phyloP scores from a whole-genome alignment of 2,329 filamentous ascomycete species.

The Aspergillus melleus region DNA sequence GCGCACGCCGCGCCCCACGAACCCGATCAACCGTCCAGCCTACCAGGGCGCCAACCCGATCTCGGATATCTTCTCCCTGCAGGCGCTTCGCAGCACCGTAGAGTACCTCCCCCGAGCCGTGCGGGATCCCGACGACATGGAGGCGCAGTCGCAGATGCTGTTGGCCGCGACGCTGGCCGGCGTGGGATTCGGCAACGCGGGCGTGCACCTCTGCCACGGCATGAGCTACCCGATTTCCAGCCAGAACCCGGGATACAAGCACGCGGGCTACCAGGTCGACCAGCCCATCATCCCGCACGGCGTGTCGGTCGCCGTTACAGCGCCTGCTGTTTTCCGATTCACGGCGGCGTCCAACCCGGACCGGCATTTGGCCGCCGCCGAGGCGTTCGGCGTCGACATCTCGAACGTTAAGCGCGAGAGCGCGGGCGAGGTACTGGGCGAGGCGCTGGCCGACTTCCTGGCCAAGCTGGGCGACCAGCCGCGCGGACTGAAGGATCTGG shows the following conservation, averaged over 20 bases:
- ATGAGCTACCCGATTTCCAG: constrained; percentile 98
- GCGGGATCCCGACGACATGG: constrained; percentile 81
- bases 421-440: constrained; percentile 82
- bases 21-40: constrained; percentile 86
- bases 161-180: constrained; percentile 91
- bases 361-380: constrained; percentile 83
- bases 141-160: constrained; percentile 94
- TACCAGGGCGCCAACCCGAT: constrained; percentile 99
- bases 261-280: constrained; percentile 78
- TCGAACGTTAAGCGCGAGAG: constrained; percentile 83
- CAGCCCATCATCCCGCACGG: constrained; percentile 89
- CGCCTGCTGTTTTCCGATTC: constrained; percentile 91
- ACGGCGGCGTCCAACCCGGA: constrained; percentile 90
- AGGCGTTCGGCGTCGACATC: constrained; percentile 87
- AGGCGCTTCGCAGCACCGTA: constrained; percentile 77
- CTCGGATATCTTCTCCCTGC: constrained; percentile 92
- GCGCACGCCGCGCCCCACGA: constrained; percentile 77
- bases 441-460: constrained; percentile 80
- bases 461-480: constrained; percentile 87
- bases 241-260: constrained; percentile 88
- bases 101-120: constrained; percentile 91
- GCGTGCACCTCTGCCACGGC: constrained; percentile 84
- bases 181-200: constrained; percentile 95
- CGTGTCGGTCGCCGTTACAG: constrained; percentile 90
- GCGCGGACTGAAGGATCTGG: constrained; percentile 76